A percentile compares a stretch with the other conserved stretches of the same genome.
phyloP scores from a whole-genome alignment of 148 eudicot species.

The Chenopodium suecicum region DNA sequence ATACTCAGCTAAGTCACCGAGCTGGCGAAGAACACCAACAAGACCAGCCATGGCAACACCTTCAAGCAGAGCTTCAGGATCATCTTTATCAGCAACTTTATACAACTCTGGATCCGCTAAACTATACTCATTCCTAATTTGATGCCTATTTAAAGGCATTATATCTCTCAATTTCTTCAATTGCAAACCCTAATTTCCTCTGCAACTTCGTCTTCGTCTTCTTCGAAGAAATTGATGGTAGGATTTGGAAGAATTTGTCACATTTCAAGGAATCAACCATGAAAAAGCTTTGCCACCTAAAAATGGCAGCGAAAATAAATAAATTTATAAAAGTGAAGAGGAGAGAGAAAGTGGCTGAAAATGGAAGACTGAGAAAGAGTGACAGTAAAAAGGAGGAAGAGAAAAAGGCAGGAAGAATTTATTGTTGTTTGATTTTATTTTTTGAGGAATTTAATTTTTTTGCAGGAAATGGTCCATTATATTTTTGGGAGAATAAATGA shows the following conservation, averaged over 20 bases:
- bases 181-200: constrained; percentile 27
- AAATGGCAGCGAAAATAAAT: background rate
- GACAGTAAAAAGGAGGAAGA: constrained; percentile 18
- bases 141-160: constrained; percentile 78
- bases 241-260: constrained; percentile 1
- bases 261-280: constrained; percentile 24
- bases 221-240: background rate
- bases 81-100: constrained; percentile 80
- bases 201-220: background rate
- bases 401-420: background rate
- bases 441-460: background rate
- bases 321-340: background rate
- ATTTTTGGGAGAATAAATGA: constrained; percentile 9
- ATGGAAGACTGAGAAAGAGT: constrained; percentile 13
- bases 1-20: constrained; percentile 95
- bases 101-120: constrained; percentile 92
- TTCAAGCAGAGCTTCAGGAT: constrained; percentile 94
- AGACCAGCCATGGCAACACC: constrained; percentile 99
- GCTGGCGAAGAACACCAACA: constrained; percentile 93
- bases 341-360: constrained; percentile 7
- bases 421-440: background rate
- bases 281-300: background rate
- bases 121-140: constrained; percentile 78
- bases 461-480: background rate
- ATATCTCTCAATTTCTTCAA: background rate